Percentiles rank a stretch among this genome's conserved stretches.
These are phyloP conservation scores for Perilla frutescens DNA, from an alignment of 257 asterid genomes.

Conservation along the genomic window DNA sequence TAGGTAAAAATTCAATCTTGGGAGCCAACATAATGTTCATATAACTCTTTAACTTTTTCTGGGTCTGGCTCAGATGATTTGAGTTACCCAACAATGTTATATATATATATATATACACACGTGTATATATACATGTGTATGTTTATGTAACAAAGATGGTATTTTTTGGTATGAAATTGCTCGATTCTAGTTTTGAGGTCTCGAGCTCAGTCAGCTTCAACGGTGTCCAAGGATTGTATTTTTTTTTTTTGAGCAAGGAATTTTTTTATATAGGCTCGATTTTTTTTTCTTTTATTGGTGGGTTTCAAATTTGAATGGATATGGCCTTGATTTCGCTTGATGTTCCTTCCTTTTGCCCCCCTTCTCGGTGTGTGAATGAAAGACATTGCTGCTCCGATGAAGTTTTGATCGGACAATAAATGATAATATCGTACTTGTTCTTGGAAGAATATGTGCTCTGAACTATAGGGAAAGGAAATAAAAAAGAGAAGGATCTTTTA, in stretches of 20 bases:
- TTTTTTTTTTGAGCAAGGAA: background rate
- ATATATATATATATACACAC: too few relatives aligned
- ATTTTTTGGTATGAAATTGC: slow-evolving; percentile 1
- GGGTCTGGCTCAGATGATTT: slow-evolving; percentile 35
- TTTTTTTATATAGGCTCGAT: background rate
- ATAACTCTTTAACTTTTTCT: slow-evolving; percentile 15
- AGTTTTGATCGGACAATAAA: background rate
- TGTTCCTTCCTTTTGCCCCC: background rate
- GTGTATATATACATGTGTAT: background rate
- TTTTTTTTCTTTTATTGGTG: too few relatives aligned
- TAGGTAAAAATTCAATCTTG: slow-evolving; percentile 35
- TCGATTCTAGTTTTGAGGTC: slow-evolving; percentile 23
- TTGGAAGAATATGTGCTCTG: background rate
- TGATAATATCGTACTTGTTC: background rate
- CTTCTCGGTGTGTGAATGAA: too few relatives aligned
- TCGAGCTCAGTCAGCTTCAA: slow-evolving; percentile 33
- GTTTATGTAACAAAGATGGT: background rate
- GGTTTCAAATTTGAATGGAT: background rate
- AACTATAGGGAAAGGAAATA: background rate
- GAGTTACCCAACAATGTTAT: slow-evolving; percentile 26
- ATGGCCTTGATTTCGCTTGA: background rate
- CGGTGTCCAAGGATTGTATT: background rate
- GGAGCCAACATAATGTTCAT: slow-evolving; percentile 19
- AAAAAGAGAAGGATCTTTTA: background rate
- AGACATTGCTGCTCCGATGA: too few relatives aligned